Conservation (phyloP, 2,329 filamentous ascomycete genomes). For the Metarhizium humberi region DNA sequence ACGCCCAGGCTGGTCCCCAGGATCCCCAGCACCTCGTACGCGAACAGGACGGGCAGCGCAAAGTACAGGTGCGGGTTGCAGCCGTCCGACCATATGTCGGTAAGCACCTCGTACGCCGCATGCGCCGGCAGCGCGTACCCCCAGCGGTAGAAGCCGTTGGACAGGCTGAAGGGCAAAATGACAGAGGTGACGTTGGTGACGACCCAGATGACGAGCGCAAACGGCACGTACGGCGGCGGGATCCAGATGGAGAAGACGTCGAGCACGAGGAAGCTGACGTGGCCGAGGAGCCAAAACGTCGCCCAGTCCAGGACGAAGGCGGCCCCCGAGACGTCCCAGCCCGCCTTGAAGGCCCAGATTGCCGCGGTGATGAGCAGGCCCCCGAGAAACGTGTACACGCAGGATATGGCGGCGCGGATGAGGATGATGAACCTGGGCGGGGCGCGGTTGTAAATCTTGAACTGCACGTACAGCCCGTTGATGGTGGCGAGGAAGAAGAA, state of each 20-base stretch:
- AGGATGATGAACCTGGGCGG: slow-evolving; percentile 8
- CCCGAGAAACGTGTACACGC: no score
- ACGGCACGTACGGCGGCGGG: slow-evolving; percentile 11
- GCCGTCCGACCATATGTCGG: slow-evolving; percentile 11
- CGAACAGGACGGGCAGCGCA: slow-evolving; percentile 11
- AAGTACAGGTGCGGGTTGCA: slow-evolving; percentile 13
- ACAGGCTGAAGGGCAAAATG: slow-evolving; percentile 10
- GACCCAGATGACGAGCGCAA: slow-evolving; percentile 12
- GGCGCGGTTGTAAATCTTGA: slow-evolving; percentile 7
- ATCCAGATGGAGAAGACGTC: slow-evolving; percentile 16
- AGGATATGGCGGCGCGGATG: slow-evolving; percentile 5
- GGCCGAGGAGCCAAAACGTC: slow-evolving; percentile 12
- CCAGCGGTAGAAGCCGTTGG: slow-evolving; percentile 10
- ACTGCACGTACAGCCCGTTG: slow-evolving; percentile 11
- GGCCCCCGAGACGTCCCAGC: slow-evolving; percentile 3
- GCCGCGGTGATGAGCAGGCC: no score
- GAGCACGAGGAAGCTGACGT: slow-evolving; percentile 11
- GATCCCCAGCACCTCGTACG: slow-evolving; percentile 9
- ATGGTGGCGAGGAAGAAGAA: slow-evolving; percentile 13
- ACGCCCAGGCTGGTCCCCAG: slow-evolving; percentile 8
- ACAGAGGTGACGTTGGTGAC: slow-evolving; percentile 11
- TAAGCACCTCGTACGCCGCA: slow-evolving; percentile 10
- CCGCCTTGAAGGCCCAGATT: no score
- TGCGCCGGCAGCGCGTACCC: slow-evolving; percentile 12
- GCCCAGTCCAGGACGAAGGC: slow-evolving; percentile 13